Conservation (phyloP, 805 yeast species). For the Suhomyces kilbournensis region DNA sequence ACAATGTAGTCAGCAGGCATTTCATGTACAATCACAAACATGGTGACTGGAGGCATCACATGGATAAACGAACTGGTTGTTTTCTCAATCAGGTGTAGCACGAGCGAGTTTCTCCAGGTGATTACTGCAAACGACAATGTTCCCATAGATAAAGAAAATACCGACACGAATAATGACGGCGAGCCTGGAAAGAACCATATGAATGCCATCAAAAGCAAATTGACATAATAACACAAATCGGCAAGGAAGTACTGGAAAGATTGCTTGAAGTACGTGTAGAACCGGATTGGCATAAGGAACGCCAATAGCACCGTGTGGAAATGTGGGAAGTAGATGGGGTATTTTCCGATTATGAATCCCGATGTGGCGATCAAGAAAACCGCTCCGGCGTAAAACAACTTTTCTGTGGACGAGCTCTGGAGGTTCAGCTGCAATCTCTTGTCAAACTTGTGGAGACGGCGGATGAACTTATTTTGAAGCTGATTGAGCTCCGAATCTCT, state of each 20-base stretch:
- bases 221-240: conserved; percentile 90
- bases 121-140: conserved; percentile 90
- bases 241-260: conserved; percentile 86
- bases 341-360: conserved; percentile 75
- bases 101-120: conserved; percentile 93
- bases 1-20: conserved; percentile 51
- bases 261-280: conserved; percentile 75
- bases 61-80: conserved; percentile 91
- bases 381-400: conserved; percentile 74
- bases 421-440: conserved; percentile 32
- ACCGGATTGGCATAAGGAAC: conserved; percentile 77
- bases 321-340: conserved; percentile 74
- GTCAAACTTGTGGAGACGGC: conserved; percentile 34
- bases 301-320: conserved; percentile 62
- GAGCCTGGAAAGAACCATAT: conserved; percentile 84
- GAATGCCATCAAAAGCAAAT: conserved; percentile 61
- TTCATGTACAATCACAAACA: conserved; percentile 84
- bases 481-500: conserved; percentile 23
- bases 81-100: conserved; percentile 86
- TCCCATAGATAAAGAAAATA: conserved; percentile 85
- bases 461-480: conserved; percentile 31
- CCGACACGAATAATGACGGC: conserved; percentile 67
- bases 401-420: conserved; percentile 51
- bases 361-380: conserved; percentile 62
- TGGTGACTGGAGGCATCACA: conserved; percentile 81